These are phyloP conservation scores for Ilex asprella DNA, from an alignment of 257 asterid genomes.

Conservation along the genomic window DNA sequence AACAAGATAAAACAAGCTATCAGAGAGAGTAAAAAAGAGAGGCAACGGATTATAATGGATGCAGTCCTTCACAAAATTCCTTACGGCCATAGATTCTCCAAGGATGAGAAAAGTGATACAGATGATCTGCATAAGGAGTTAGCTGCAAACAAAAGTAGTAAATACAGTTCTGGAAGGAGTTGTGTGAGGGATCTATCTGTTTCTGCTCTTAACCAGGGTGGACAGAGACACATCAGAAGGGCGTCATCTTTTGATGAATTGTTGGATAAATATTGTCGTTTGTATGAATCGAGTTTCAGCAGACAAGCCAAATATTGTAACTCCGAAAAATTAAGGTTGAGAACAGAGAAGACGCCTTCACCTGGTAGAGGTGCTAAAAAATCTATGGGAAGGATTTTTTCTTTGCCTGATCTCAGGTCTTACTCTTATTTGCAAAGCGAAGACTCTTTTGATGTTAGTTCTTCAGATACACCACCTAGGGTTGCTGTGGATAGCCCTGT, in stretches of 20 bases:
- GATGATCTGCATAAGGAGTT: slow-evolving; percentile 8
- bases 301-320: slow-evolving; percentile 28
- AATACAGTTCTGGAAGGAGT: neutral
- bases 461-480: slow-evolving; percentile 8
- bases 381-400: slow-evolving; percentile 46
- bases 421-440: slow-evolving; percentile 35
- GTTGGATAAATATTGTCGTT: slow-evolving; percentile 34
- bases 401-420: slow-evolving; percentile 69
- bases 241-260: slow-evolving; percentile 52
- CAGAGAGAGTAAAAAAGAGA: slow-evolving; percentile 56
- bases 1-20: slow-evolving; percentile 56
- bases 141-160: slow-evolving; percentile 3
- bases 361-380: slow-evolving; percentile 15
- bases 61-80: slow-evolving; percentile 70
- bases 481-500: slow-evolving; percentile 1
- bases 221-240: slow-evolving; percentile 25
- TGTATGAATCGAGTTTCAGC: slow-evolving; percentile 23
- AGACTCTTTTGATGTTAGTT: slow-evolving; percentile 23
- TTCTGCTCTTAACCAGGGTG: slow-evolving; percentile 12
- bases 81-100: slow-evolving; percentile 30
- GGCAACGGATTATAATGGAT: slow-evolving; percentile 65
- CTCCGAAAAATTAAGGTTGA: slow-evolving; percentile 25
- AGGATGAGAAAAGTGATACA: slow-evolving; percentile 14
- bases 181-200: slow-evolving; percentile 2
- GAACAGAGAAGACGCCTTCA: slow-evolving; percentile 15